Evolutionary conservation across 495 filamentous ascomycete genomes (phyloP), one percentile per base, ranked within the genome.

Genomic region (Jackrogersella multiformis): DNA sequence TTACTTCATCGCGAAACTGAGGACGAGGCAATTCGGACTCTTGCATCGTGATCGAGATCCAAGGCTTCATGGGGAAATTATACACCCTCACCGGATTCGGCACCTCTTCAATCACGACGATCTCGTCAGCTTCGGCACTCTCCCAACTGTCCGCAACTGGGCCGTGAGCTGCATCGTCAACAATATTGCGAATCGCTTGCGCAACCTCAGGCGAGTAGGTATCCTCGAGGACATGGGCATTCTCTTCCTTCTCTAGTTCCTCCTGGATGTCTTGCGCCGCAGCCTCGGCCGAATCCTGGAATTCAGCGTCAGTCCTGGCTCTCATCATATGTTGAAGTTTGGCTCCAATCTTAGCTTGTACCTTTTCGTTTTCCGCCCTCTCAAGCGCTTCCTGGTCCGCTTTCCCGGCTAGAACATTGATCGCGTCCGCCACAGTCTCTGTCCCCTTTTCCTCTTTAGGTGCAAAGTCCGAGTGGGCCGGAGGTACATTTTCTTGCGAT

Each of bases 41-140:
- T 36, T 79, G 80, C 46, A 83, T 71, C 24, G 70, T 78, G 75
- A 99, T 94, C 18, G 93, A 88, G 48, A 94, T 92, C 82, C 96
- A 99, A 8, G 96, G 94, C 73, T 87, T 90, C 86, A 99, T 91
- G 13, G 94, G 96, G 78, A 99, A 97, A 73, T 96, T 94, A 79
- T 94, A 92, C 42, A 98, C 93, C 70, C 83, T 87, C 21, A 97
- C 85, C 24, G 88, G 81, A 23, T 85, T 82, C 34, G 86, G 79
- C 12, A 82, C 78, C 59, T 89, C 88, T 74, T 96, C 90, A 48
- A 86, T 85, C 10, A 86, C 84, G 35, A 86, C 86, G 45, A 90
- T 92, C 74, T 94, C 92, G 28, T 86, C 86, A 9, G 82, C 84
- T 57, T 86, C 83, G 9, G 87, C 89, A 64, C 89, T 94, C 77